A percentile compares a stretch with the other conserved stretches of the same genome.
Conservation (phyloP, 2,329 filamentous ascomycete species). For the Bipolaris oryzae region DNA sequence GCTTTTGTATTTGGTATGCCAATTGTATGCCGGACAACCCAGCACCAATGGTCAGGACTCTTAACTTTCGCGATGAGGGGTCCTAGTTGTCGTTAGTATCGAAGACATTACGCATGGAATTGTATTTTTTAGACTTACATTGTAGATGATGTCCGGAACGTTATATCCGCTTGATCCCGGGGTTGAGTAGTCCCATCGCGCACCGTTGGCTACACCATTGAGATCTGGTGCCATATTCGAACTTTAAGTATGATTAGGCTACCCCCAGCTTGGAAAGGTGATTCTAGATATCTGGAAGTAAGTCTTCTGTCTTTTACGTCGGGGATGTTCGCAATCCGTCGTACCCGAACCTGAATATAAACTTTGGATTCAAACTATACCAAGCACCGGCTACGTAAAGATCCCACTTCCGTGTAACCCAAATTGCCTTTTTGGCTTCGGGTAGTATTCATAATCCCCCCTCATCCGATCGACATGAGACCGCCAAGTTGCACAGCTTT, state of each 20-base stretch:
- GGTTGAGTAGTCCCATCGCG: slow-evolving; percentile 52
- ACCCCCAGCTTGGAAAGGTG: neutral
- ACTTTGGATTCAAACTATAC: no score
- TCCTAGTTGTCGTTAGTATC: slow-evolving; percentile 8
- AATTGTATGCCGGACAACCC: slow-evolving; percentile 56
- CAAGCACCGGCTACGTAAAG: no score
- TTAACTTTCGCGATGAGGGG: slow-evolving; percentile 44
- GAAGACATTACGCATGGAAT: neutral
- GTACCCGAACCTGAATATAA: no score
- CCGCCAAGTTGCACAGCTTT: neutral
- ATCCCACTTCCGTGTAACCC: no score
- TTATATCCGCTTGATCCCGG: slow-evolving; percentile 52
- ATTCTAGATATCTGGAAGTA: neutral
- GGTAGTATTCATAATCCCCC: no score
- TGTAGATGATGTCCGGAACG: slow-evolving; percentile 48
- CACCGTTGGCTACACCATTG: slow-evolving; percentile 45
- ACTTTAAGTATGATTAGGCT: neutral
- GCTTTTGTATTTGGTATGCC: slow-evolving; percentile 57
- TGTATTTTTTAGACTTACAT: slow-evolving; percentile 22
- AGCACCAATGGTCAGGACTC: slow-evolving; percentile 56
- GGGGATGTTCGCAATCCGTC: no score
- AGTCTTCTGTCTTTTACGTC: neutral
- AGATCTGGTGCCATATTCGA: slow-evolving; percentile 51
- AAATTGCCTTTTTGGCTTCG: no score
- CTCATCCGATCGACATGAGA: no score